These are phyloP conservation scores for Phytopythium vexans DNA, from an alignment of 352 stramenopile species.

Conservation along the genomic window DNA sequence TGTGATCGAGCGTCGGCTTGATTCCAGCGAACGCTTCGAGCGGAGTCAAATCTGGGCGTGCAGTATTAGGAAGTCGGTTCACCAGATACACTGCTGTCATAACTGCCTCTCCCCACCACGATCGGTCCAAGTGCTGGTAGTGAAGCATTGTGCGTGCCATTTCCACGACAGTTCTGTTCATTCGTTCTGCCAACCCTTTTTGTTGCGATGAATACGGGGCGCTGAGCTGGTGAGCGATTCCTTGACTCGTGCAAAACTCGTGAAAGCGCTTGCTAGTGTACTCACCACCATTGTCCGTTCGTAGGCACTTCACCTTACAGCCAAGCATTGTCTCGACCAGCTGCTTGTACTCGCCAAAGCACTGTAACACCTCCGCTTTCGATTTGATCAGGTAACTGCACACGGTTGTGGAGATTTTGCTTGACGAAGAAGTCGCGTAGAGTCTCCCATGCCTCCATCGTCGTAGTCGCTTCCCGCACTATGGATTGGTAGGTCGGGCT, in stretches of 20 bases:
- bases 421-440: slow-evolving; percentile 18
- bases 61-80: slow-evolving; percentile 13
- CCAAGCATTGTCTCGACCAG: slow-evolving; percentile 7
- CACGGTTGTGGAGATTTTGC: slow-evolving; percentile 9
- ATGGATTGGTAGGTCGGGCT: slow-evolving; percentile 9
- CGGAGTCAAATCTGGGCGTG: neutral
- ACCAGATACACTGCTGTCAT: slow-evolving; percentile 12
- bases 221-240: slow-evolving; percentile 9
- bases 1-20: slow-evolving; percentile 8
- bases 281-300: slow-evolving; percentile 19
- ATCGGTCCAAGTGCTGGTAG: slow-evolving; percentile 6
- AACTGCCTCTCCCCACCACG: slow-evolving; percentile 16
- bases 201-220: slow-evolving; percentile 11
- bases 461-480: slow-evolving; percentile 4
- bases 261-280: slow-evolving; percentile 12
- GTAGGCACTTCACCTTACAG: slow-evolving; percentile 9
- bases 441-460: slow-evolving; percentile 11
- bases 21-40: slow-evolving; percentile 7
- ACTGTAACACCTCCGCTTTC: slow-evolving; percentile 8
- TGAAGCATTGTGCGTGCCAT: slow-evolving; percentile 12
- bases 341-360: slow-evolving; percentile 8
- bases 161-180: slow-evolving; percentile 11
- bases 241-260: slow-evolving; percentile 3
- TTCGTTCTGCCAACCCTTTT: slow-evolving; percentile 14
- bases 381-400: slow-evolving; percentile 13